phyloP scores from a whole-genome alignment of 306 rosid species.

The Malus sieversii region DNA sequence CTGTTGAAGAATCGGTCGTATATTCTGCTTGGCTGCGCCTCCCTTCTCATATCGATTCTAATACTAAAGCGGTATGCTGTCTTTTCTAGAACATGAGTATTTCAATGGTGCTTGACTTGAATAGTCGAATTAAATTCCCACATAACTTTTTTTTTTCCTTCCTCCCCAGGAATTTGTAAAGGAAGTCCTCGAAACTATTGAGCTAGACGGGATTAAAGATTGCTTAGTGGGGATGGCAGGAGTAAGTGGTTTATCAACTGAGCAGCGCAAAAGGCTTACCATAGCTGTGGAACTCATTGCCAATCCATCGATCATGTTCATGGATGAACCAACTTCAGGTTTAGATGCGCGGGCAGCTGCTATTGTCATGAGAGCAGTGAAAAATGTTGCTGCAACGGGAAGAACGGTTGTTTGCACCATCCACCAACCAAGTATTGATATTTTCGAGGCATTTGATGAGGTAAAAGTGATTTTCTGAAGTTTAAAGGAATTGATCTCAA shows the following conservation, averaged over 20 bases:
- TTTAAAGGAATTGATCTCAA: background rate
- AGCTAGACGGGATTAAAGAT: conserved; percentile 61
- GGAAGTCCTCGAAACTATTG: conserved; percentile 71
- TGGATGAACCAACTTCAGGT: conserved; percentile 87
- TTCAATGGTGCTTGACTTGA: background rate
- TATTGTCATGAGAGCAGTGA: conserved; percentile 78
- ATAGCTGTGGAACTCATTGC: conserved; percentile 82
- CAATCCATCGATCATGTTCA: conserved; percentile 76
- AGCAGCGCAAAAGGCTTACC: conserved; percentile 73
- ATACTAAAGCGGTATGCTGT: conserved; percentile 50
- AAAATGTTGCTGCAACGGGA: conserved; percentile 64
- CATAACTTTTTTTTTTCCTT: background rate
- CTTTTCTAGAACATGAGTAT: background rate
- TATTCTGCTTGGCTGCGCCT: conserved; percentile 75
- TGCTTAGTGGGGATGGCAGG: conserved; percentile 59
- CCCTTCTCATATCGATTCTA: conserved; percentile 49
- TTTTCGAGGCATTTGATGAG: conserved; percentile 80
- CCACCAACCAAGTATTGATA: conserved; percentile 77
- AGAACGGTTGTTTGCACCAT: conserved; percentile 76
- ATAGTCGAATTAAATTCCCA: background rate
- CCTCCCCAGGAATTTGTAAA: conserved; percentile 55
- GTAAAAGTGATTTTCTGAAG: conserved; percentile 23
- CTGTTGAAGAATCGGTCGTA: conserved; percentile 64
- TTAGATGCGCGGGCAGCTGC: conserved; percentile 84
- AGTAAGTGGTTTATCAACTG: conserved; percentile 67